Conservation (phyloP, 441 rosid genomes). For the Geranium incanum region DNA sequence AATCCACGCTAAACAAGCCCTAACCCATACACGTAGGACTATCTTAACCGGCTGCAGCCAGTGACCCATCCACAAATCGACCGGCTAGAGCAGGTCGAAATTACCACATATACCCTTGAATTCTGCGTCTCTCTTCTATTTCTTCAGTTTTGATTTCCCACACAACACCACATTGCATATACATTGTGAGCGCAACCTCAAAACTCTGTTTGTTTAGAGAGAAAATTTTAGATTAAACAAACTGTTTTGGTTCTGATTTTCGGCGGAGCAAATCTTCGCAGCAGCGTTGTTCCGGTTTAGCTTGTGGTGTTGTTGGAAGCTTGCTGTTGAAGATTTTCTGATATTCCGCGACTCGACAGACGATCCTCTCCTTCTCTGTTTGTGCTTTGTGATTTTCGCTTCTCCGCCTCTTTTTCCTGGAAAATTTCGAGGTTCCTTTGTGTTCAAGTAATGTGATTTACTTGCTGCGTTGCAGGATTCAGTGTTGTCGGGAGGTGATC, state of each 20-base stretch:
- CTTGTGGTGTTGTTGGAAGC: constrained; percentile 8
- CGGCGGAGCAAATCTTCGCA: constrained; percentile 8
- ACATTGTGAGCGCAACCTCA: neutral
- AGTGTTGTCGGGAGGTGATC: constrained; percentile 22
- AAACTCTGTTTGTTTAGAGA: neutral
- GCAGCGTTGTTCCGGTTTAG: neutral
- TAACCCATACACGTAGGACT: constrained; percentile 14
- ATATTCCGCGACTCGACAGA: constrained; percentile 21
- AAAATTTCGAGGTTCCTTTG: constrained; percentile 27
- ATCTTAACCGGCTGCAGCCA: constrained; percentile 40
- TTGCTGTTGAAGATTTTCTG: constrained; percentile 19
- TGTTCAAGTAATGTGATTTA: constrained; percentile 39
- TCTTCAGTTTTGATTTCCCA: constrained; percentile 14
- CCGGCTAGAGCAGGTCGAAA: constrained; percentile 39
- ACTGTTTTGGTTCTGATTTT: neutral
- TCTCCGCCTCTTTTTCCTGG: constrained; percentile 10
- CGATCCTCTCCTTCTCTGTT: constrained; percentile 20
- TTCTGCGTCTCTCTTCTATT: constrained; percentile 2
- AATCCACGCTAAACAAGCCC: constrained; percentile 18
- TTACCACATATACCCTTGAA: constrained; percentile 22
- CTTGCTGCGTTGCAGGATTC: constrained; percentile 24
- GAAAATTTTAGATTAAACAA: neutral
- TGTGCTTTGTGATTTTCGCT: constrained; percentile 26
- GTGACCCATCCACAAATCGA: constrained; percentile 30
- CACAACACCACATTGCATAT: constrained; percentile 9